Percentiles rank a stretch among this genome's conserved stretches.
Conservation (phyloP, 2,329 filamentous ascomycete species). For the Thelonectria olida region DNA sequence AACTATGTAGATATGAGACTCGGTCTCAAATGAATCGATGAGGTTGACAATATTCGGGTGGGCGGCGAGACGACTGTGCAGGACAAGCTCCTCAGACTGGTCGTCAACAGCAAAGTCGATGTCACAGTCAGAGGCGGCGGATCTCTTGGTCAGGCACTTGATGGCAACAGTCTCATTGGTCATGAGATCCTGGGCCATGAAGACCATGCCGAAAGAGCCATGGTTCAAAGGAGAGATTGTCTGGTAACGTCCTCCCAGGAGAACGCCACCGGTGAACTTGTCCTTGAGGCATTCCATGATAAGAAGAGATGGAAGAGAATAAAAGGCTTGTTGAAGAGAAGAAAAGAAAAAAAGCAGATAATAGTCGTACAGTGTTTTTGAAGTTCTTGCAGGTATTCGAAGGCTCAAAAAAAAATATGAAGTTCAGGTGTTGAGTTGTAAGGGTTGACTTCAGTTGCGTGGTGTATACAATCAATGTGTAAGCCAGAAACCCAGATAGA, state of each 20-base stretch:
- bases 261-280: constrained; percentile 79
- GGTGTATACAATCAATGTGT: constrained; percentile 21
- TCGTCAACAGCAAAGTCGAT: constrained; percentile 81
- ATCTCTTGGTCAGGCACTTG: constrained; percentile 92
- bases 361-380: constrained; percentile 45
- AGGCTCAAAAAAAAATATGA: constrained; percentile 10
- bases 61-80: constrained; percentile 80
- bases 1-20: constrained; percentile 89
- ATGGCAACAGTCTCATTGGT: constrained; percentile 88
- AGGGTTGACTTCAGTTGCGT: constrained; percentile 23
- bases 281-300: constrained; percentile 86
- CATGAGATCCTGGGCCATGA: constrained; percentile 82
- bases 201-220: constrained; percentile 99
- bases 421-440: constrained; percentile 3
- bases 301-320: constrained; percentile 27
- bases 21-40: constrained; percentile 89
- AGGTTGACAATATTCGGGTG: constrained; percentile 96
- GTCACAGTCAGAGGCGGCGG: constrained; percentile 66
- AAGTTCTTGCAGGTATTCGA: constrained; percentile 22
- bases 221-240: constrained; percentile 96
- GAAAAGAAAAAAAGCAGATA: constrained; percentile 28
- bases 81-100: constrained; percentile 80
- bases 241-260: constrained; percentile 89
- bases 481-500: constrained; percentile 26
- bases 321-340: constrained; percentile 26